Percentiles rank a stretch among this genome's conserved stretches.
phyloP scores from a whole-genome alignment of 2,329 filamentous ascomycete species.

The Capronia coronata region DNA sequence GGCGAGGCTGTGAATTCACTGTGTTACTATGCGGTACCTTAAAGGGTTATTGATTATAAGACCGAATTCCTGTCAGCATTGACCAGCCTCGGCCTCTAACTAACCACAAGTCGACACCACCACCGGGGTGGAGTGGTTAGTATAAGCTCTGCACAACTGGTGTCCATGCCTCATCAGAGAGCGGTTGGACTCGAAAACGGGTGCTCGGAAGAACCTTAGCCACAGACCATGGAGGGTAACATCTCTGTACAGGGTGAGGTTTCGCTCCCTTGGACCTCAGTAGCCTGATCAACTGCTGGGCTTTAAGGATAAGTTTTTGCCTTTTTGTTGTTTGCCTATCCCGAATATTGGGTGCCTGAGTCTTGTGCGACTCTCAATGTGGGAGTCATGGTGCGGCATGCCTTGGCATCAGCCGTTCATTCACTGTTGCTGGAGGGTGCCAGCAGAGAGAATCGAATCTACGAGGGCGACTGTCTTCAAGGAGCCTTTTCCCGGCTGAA shows the following conservation, averaged over 20 bases:
- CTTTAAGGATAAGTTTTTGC: not conserved
- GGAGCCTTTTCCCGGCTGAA: too few species aligned
- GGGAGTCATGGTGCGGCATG: too few species aligned
- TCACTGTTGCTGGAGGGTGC: too few species aligned
- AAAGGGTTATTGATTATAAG: too few species aligned
- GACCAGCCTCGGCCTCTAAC: not conserved
- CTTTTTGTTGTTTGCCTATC: not conserved
- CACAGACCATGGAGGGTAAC: not conserved
- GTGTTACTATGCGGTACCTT: not conserved
- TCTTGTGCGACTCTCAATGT: too few species aligned
- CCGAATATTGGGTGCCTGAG: too few species aligned
- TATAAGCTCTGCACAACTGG: slow-evolving; percentile 1
- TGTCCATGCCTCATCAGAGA: slow-evolving; percentile 1
- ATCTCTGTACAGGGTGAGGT: not conserved
- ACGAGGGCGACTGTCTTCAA: too few species aligned
- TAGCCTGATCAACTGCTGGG: not conserved
- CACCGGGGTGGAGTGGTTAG: not conserved
- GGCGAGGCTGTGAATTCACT: not conserved
- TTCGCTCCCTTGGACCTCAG: slow-evolving; percentile 1
- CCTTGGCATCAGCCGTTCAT: too few species aligned
- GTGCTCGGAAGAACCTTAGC: not conserved
- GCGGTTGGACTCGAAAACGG: not conserved
- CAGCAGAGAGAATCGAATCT: too few species aligned
- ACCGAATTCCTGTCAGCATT: not conserved
- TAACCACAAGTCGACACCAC: not conserved